These are phyloP conservation scores for Acmispon strigosus DNA, from an alignment of 306 rosid genomes.

Conservation along the genomic window DNA sequence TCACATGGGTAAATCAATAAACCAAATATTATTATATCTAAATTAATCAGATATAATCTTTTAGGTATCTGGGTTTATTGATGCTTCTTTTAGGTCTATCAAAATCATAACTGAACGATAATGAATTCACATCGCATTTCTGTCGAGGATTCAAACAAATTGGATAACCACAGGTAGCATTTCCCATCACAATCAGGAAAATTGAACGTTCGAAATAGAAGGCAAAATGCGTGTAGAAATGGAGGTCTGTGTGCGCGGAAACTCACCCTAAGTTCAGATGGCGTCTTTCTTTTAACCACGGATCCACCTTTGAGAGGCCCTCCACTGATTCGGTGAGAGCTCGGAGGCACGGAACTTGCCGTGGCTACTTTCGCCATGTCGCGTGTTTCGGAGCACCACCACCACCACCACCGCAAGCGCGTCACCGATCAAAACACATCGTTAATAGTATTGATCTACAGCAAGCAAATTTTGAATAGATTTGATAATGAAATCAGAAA, in stretches of 20 bases:
- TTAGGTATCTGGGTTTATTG: no score
- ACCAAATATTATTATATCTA: no score
- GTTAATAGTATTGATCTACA: background rate
- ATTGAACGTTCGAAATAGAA: background rate
- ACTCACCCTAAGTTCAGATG: constrained; percentile 61
- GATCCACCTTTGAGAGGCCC: constrained; percentile 39
- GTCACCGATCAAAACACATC: constrained; percentile 16
- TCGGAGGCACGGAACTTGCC: constrained; percentile 43
- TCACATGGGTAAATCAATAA: no score
- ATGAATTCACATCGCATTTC: no score
- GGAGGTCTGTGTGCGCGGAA: background rate
- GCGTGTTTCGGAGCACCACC: background rate
- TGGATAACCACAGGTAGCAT: background rate
- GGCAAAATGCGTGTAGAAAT: background rate
- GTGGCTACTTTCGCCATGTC: constrained; percentile 62
- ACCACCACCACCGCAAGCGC: background rate
- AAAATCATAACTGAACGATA: no score
- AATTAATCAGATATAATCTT: no score
- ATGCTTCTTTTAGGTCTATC: no score
- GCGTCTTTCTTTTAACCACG: constrained; percentile 65
- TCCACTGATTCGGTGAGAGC: constrained; percentile 40
- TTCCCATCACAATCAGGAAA: background rate
- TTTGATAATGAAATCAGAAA: background rate
- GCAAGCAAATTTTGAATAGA: background rate
- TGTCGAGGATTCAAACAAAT: background rate